These are phyloP conservation scores for Chloranthus sessilifolius DNA, from an alignment of 164 flowering plant species.

Conservation along the genomic window DNA sequence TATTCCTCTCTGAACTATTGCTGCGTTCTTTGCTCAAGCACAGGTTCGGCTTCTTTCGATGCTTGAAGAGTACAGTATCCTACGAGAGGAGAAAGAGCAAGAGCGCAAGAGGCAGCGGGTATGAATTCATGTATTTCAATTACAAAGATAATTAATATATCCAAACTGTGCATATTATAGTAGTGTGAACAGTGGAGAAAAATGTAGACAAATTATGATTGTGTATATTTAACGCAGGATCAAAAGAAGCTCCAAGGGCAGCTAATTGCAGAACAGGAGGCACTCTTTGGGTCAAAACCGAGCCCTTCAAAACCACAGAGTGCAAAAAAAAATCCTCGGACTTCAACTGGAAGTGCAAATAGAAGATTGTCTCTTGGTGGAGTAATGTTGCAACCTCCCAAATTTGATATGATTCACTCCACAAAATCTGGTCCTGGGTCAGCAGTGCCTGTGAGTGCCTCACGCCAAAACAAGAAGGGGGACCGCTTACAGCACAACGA, in stretches of 20 bases:
- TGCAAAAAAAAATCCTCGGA: constrained; percentile 52
- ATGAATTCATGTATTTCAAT: no score
- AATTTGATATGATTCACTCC: constrained; percentile 29
- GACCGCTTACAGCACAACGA: no score
- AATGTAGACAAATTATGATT: no score
- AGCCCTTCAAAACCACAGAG: constrained; percentile 73
- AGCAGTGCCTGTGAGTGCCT: not conserved
- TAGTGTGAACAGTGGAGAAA: no score
- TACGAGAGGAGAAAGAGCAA: constrained; percentile 80
- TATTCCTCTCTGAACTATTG: not conserved
- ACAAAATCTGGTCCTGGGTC: constrained; percentile 26
- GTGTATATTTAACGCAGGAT: no score
- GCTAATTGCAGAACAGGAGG: constrained; percentile 70
- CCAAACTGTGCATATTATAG: no score
- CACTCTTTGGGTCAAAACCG: constrained; percentile 79
- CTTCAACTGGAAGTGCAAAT: constrained; percentile 55
- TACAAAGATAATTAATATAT: no score
- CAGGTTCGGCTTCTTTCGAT: constrained; percentile 75
- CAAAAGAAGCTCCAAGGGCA: constrained; percentile 83
- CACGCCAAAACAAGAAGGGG: constrained; percentile 38
- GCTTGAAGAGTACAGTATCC: constrained; percentile 72
- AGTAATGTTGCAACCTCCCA: constrained; percentile 51
- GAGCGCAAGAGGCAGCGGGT: constrained; percentile 78
- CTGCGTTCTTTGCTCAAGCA: not conserved
- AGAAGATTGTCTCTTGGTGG: constrained; percentile 71